Conservation (phyloP, 306 rosid genomes). For the Quercus parvula region DNA sequence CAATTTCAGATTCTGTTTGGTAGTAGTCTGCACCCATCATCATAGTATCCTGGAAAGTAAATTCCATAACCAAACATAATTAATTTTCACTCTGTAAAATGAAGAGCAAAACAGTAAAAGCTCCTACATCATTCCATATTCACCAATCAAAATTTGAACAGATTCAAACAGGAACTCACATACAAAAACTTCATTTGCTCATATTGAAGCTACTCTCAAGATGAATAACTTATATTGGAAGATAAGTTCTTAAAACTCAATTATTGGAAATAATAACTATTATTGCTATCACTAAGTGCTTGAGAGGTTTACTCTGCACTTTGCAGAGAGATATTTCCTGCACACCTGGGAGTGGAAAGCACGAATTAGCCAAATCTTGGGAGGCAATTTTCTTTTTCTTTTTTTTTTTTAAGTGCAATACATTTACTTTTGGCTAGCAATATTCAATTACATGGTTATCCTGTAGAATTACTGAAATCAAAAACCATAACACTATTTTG, state of each 20-base stretch:
- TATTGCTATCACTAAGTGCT: neutral
- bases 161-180: neutral
- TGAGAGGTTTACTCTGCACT: neutral
- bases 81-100: constrained; percentile 1
- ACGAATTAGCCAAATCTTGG: too few species aligned
- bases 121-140: neutral
- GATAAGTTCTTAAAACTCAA: neutral
- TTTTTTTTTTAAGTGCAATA: too few species aligned
- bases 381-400: too few species aligned
- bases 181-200: neutral
- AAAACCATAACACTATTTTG: too few species aligned
- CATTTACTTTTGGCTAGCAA: too few species aligned
- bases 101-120: constrained; percentile 6
- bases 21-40: constrained; percentile 99
- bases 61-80: constrained; percentile 15
- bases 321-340: neutral
- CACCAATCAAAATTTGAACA: neutral
- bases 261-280: neutral
- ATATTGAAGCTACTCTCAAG: neutral
- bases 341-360: too few species aligned
- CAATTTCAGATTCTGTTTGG: constrained; percentile 92
- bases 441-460: neutral
- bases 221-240: neutral
- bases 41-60: constrained; percentile 77
- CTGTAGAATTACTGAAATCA: neutral